A percentile compares a stretch with the other conserved stretches of the same genome.
phyloP scores from a whole-genome alignment of 352 stramenopile species.

The Phytophthora cactorum region DNA sequence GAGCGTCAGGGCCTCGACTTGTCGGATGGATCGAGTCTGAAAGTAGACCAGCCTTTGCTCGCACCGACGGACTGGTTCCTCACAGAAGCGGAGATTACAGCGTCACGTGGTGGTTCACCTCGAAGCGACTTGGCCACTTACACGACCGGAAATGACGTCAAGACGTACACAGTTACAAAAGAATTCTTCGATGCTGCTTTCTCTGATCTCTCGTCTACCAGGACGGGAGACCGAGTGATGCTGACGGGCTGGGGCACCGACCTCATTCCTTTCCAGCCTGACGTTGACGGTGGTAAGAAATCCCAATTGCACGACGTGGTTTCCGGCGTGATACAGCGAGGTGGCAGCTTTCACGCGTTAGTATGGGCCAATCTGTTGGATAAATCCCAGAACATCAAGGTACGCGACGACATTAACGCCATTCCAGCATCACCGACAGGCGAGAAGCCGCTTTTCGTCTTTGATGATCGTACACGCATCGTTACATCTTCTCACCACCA shows the following conservation, averaged over 20 bases:
- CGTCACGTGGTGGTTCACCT: constrained; percentile 45
- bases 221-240: constrained; percentile 36
- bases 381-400: constrained; percentile 47
- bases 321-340: constrained; percentile 33
- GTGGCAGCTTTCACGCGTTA: constrained; percentile 18
- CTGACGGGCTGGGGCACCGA: constrained; percentile 60
- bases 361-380: constrained; percentile 13
- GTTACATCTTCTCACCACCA: constrained; percentile 55
- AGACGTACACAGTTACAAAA: constrained; percentile 44
- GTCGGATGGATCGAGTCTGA: constrained; percentile 7
- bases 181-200: constrained; percentile 56
- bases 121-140: constrained; percentile 44
- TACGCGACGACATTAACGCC: constrained; percentile 53
- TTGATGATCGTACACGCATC: constrained; percentile 50
- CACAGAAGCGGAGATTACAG: constrained; percentile 53
- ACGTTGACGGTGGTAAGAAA: constrained; percentile 29
- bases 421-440: constrained; percentile 15
- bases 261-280: constrained; percentile 45
- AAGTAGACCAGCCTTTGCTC: constrained; percentile 8
- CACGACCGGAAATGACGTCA: constrained; percentile 48
- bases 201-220: constrained; percentile 40
- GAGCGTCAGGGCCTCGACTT: constrained; percentile 6
- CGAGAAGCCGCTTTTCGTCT: constrained; percentile 41
- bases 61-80: constrained; percentile 54
- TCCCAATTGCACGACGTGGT: constrained; percentile 46